phyloP scores from a whole-genome alignment of 371 early-diverging fungal genomes.

The Rhizopus microsporus region DNA sequence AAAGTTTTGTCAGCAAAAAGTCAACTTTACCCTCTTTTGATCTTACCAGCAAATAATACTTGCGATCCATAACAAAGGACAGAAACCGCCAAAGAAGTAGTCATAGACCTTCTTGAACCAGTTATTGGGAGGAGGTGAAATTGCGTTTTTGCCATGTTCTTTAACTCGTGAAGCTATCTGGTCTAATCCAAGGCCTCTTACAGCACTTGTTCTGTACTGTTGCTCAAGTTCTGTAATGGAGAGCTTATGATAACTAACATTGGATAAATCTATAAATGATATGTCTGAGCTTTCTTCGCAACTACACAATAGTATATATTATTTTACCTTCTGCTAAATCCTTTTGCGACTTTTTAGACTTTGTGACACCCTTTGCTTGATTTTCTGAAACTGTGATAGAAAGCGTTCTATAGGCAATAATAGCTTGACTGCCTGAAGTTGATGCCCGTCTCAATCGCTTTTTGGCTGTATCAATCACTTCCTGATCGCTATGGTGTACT shows the following conservation, averaged over 20 bases:
- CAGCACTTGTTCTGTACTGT: slow-evolving; percentile 46
- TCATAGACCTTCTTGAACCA: slow-evolving; percentile 42
- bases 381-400: slow-evolving; percentile 40
- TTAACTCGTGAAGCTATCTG: slow-evolving; percentile 41
- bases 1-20: background rate
- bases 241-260: slow-evolving; percentile 26
- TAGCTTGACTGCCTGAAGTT: slow-evolving; percentile 22
- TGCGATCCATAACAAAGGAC: slow-evolving; percentile 42
- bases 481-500: background rate
- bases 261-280: slow-evolving; percentile 19
- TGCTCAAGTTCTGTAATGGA: slow-evolving; percentile 39
- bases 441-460: slow-evolving; percentile 10
- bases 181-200: slow-evolving; percentile 41
- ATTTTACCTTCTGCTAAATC: slow-evolving; percentile 32
- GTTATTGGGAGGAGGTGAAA: slow-evolving; percentile 51
- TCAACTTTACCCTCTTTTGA: background rate
- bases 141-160: slow-evolving; percentile 52
- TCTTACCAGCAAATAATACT: slow-evolving; percentile 41
- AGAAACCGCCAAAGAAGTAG: slow-evolving; percentile 50
- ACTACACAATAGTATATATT: background rate
- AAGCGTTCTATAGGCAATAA: slow-evolving; percentile 39
- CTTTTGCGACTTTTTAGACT: slow-evolving; percentile 15
- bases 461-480: background rate
- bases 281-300: background rate
- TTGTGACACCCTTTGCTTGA: slow-evolving; percentile 17